Conservation (phyloP, 192 early-diverging fungal genomes). For the Coemansia sp. region DNA sequence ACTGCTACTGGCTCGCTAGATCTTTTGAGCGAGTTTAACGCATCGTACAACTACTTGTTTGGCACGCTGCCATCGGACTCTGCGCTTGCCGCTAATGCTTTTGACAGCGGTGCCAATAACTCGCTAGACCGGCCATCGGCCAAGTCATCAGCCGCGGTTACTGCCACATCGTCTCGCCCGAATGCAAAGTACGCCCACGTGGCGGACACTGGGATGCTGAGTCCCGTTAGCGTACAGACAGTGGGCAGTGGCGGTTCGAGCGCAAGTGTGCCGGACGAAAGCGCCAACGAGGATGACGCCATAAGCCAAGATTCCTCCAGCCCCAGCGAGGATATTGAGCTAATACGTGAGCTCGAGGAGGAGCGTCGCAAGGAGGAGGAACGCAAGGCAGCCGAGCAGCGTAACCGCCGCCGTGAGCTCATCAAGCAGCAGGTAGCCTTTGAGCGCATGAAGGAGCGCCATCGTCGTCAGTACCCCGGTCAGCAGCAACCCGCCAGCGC, state of each 20-base stretch:
- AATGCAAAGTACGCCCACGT: background rate
- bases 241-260: slow-evolving; percentile 8
- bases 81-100: background rate
- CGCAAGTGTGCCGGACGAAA: slow-evolving; percentile 8
- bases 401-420: slow-evolving; percentile 50
- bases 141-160: background rate
- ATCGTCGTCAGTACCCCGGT: slow-evolving; percentile 38
- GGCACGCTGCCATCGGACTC: slow-evolving; percentile 34
- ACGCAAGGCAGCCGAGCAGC: slow-evolving; percentile 48
- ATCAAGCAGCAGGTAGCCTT: slow-evolving; percentile 57
- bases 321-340: background rate
- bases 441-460: slow-evolving; percentile 59
- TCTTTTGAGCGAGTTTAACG: slow-evolving; percentile 46
- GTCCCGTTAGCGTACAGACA: slow-evolving; percentile 27
- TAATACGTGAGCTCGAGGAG: slow-evolving; percentile 26
- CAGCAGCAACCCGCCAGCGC: slow-evolving; percentile 20
- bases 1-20: slow-evolving; percentile 12
- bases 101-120: background rate
- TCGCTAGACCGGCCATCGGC: background rate
- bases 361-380: slow-evolving; percentile 53
- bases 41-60: slow-evolving; percentile 48
- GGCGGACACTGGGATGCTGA: slow-evolving; percentile 24
- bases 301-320: background rate
- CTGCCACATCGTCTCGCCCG: background rate
- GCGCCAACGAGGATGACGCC: slow-evolving; percentile 14